Percentiles rank a stretch among this genome's conserved stretches.
These are phyloP conservation scores for Aspergillus spinulosporus DNA, from an alignment of 2,329 filamentous ascomycete genomes.

Conservation along the genomic window DNA sequence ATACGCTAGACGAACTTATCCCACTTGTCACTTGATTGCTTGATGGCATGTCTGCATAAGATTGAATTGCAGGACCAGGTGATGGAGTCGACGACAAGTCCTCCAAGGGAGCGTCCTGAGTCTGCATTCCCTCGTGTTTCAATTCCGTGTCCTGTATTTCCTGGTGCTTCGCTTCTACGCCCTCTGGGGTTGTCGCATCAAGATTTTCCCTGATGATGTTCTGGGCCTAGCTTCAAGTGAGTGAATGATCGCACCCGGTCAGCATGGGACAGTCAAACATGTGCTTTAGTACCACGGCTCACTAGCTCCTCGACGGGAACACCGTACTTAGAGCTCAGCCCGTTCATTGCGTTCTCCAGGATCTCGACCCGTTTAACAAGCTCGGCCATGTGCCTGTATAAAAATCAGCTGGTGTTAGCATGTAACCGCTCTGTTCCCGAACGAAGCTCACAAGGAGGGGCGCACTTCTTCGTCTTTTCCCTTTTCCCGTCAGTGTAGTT, in stretches of 20 bases:
- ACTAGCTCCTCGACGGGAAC: background rate
- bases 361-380: background rate
- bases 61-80: background rate
- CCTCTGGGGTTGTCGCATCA: background rate
- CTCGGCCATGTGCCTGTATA: background rate
- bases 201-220: background rate
- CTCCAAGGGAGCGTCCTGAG: background rate
- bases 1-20: too few relatives aligned
- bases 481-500: slow-evolving; percentile 49
- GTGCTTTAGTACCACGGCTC: background rate
- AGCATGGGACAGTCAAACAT: background rate
- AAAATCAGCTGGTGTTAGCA: background rate
- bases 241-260: background rate
- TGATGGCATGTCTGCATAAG: background rate
- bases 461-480: slow-evolving; percentile 47
- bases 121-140: background rate
- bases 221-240: background rate
- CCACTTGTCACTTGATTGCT: background rate
- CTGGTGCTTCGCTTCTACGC: background rate
- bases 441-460: too few relatives aligned
- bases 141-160: background rate
- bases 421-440: background rate
- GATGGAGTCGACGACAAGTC: background rate
- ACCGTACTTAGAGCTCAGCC: background rate
- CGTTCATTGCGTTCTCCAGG: background rate